Evolutionary conservation across 2,329 filamentous ascomycete species (phyloP).

Genomic region (Balansia obtecta): DNA sequence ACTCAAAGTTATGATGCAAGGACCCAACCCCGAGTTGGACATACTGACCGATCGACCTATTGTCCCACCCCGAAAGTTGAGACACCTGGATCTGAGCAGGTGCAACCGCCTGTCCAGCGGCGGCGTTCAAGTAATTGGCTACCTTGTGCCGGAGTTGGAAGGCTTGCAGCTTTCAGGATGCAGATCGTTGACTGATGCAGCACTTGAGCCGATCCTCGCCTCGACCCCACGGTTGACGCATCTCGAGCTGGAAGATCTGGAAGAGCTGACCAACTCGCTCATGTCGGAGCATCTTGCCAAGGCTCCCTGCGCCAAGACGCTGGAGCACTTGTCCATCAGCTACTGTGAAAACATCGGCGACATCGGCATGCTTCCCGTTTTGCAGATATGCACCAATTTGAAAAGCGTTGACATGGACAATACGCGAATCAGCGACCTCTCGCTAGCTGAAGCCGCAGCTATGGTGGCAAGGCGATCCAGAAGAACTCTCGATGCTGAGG

Average conservation of each 20-base stretch:
- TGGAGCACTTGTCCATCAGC: constrained; percentile 77
- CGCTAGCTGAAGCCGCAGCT: constrained; percentile 72
- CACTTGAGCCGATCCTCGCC: constrained; percentile 59
- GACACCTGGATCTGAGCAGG: constrained; percentile 74
- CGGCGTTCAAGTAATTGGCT: constrained; percentile 58
- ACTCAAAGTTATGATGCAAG: constrained; percentile 63
- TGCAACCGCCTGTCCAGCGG: constrained; percentile 61
- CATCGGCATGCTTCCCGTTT: constrained; percentile 66
- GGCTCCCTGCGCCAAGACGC: constrained; percentile 55
- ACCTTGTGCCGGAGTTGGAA: constrained; percentile 67
- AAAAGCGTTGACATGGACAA: constrained; percentile 80
- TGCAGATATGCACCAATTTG: constrained; percentile 62
- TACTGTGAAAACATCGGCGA: constrained; percentile 84
- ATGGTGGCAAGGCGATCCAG: constrained; percentile 56
- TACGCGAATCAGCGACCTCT: constrained; percentile 76
- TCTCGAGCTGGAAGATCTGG: constrained; percentile 79
- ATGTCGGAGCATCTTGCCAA: constrained; percentile 62
- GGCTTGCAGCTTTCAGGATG: constrained; percentile 76
- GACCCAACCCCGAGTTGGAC: constrained; percentile 65
- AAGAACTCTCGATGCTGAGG: constrained; percentile 25
- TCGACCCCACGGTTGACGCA: constrained; percentile 70
- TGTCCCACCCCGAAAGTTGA: constrained; percentile 65
- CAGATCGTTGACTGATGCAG: constrained; percentile 57
- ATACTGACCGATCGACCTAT: constrained; percentile 64
- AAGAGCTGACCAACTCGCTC: constrained; percentile 61